Conservation (phyloP, 805 yeast species). For the Candida orba region DNA sequence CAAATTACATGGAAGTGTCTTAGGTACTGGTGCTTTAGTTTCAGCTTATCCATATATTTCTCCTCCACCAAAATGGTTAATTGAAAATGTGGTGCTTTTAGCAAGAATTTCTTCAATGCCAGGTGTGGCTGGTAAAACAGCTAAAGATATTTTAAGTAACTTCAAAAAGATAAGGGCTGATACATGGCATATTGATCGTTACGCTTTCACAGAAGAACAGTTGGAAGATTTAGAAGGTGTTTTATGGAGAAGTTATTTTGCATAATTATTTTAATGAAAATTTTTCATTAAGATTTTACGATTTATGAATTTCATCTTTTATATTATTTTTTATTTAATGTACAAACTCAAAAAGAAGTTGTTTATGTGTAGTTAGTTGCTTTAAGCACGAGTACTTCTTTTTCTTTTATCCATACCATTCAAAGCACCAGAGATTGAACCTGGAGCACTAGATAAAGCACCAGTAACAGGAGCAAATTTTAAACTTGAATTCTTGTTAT, state of each 20-base stretch:
- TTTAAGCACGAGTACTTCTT: slow-evolving; percentile 15
- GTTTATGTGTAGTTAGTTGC: background rate
- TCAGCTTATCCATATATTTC: slow-evolving; percentile 86
- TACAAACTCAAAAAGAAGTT: slow-evolving; percentile 1
- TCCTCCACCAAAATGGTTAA: slow-evolving; percentile 91
- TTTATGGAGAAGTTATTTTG: slow-evolving; percentile 85
- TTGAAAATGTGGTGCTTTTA: slow-evolving; percentile 57
- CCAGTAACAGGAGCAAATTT: slow-evolving; percentile 28
- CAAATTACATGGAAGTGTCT: slow-evolving; percentile 71
- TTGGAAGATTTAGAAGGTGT: slow-evolving; percentile 92
- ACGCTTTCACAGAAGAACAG: slow-evolving; percentile 67
- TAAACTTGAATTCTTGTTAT: slow-evolving; percentile 23
- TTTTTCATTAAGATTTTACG: background rate
- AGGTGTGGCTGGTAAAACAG: slow-evolving; percentile 76
- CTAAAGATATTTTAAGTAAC: slow-evolving; percentile 71
- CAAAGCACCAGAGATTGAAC: slow-evolving; percentile 29
- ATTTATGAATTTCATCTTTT: background rate
- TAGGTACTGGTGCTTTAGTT: slow-evolving; percentile 83
- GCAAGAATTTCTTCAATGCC: slow-evolving; percentile 68
- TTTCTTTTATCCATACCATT: slow-evolving; percentile 30
- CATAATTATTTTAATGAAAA: slow-evolving; percentile 30
- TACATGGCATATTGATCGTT: slow-evolving; percentile 89
- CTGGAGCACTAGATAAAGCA: slow-evolving; percentile 28
- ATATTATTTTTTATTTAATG: background rate
- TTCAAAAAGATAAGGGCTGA: slow-evolving; percentile 92